These are phyloP conservation scores for Lagerstroemia speciosa DNA, from an alignment of 345 rosid species.

Conservation along the genomic window DNA sequence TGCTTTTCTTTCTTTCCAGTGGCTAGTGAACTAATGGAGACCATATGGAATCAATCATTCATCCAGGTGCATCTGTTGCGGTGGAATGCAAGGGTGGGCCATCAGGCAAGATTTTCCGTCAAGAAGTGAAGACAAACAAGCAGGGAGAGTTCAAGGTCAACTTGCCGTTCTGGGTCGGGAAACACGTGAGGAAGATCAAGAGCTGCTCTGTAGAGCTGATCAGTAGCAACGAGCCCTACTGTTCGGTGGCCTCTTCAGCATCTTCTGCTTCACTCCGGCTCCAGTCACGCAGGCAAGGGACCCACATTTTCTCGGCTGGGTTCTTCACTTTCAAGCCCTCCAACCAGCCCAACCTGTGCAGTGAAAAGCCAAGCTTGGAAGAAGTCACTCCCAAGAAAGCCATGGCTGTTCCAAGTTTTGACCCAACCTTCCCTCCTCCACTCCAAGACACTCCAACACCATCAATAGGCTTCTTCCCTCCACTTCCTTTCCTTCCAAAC, in stretches of 20 bases:
- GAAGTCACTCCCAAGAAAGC: slow-evolving; percentile 12
- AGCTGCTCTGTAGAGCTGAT: slow-evolving; percentile 60
- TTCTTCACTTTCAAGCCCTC: slow-evolving; percentile 76
- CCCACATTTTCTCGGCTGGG: slow-evolving; percentile 79
- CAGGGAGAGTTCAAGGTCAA: slow-evolving; percentile 59
- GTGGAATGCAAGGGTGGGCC: slow-evolving; percentile 60
- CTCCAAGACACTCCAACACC: slow-evolving; percentile 5
- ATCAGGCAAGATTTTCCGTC: slow-evolving; percentile 32
- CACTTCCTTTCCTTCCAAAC: slow-evolving; percentile 31
- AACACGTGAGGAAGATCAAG: slow-evolving; percentile 57
- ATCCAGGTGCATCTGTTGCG: slow-evolving; percentile 67
- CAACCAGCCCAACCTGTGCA: slow-evolving; percentile 51
- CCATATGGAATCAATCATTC: not conserved
- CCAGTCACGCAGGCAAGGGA: slow-evolving; percentile 38
- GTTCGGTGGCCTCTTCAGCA: slow-evolving; percentile 64
- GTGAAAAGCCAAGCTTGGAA: slow-evolving; percentile 35
- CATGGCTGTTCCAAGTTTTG: slow-evolving; percentile 33
- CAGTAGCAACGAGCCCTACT: slow-evolving; percentile 62
- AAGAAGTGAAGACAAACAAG: slow-evolving; percentile 57
- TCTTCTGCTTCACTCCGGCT: slow-evolving; percentile 53
- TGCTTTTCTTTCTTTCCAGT: not conserved
- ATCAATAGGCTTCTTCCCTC: slow-evolving; percentile 14
- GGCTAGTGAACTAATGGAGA: not conserved
- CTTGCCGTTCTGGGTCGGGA: slow-evolving; percentile 57
- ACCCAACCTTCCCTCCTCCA: slow-evolving; percentile 20